Evolutionary conservation across 352 stramenopile genomes (phyloP).

Genomic region (Globisporangium cystogenes): DNA sequence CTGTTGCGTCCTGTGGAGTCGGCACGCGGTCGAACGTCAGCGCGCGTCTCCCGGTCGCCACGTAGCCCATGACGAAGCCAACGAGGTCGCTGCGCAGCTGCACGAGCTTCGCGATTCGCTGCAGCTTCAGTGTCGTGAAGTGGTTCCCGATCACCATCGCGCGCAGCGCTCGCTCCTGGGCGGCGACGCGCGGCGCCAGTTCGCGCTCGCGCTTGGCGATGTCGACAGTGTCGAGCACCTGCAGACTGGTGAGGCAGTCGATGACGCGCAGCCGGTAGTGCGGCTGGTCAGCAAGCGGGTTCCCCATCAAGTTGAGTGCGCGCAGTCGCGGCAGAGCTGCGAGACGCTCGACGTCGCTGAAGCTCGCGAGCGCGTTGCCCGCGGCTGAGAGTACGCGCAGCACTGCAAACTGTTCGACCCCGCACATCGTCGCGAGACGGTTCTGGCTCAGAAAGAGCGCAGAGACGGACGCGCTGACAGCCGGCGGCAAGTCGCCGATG

Average conservation of each 20-base stretch:
- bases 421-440: conserved; percentile 38
- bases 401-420: conserved; percentile 52
- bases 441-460: conserved; percentile 83
- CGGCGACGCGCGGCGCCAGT: conserved; percentile 34
- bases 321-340: conserved; percentile 31
- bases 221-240: conserved; percentile 57
- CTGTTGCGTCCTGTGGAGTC: conserved; percentile 26
- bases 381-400: conserved; percentile 63
- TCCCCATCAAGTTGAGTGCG: conserved; percentile 66
- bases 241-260: conserved; percentile 33
- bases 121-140: conserved; percentile 64
- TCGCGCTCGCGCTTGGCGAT: conserved; percentile 50
- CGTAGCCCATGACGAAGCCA: conserved; percentile 20
- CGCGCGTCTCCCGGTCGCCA: background rate
- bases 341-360: conserved; percentile 39
- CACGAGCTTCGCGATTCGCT: conserved; percentile 43
- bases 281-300: conserved; percentile 64
- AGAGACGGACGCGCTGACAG: conserved; percentile 35
- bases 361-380: conserved; percentile 42
- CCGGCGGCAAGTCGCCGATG: conserved; percentile 44
- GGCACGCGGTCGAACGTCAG: conserved; percentile 51
- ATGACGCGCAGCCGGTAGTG: conserved; percentile 68
- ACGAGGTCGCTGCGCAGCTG: conserved; percentile 54
- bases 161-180: conserved; percentile 47
- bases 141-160: conserved; percentile 57